These are phyloP conservation scores for Aspergillus hancockii DNA, from an alignment of 495 filamentous ascomycete species.

Conservation along the genomic window DNA sequence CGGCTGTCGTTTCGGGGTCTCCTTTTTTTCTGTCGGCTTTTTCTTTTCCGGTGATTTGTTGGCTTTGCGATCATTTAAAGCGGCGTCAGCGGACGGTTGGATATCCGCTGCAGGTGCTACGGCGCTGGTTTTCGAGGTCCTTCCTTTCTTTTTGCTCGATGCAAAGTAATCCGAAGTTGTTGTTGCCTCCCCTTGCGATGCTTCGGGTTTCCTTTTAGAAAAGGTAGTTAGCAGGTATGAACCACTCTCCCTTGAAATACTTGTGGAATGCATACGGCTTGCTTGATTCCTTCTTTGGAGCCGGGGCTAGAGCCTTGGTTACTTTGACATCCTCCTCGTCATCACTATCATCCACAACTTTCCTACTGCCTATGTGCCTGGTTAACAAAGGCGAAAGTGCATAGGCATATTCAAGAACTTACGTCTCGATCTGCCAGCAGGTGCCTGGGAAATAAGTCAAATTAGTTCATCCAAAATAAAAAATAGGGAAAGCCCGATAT, in stretches of 20 bases:
- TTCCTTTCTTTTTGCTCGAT: conserved; percentile 53
- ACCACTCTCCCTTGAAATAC: background rate
- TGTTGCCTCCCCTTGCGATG: conserved; percentile 52
- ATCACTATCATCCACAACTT: conserved; percentile 75
- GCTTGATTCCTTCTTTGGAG: conserved; percentile 47
- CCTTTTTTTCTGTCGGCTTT: conserved; percentile 23
- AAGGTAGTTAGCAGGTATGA: background rate
- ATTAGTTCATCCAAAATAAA: background rate
- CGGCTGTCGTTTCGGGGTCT: conserved; percentile 30
- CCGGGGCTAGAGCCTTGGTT: conserved; percentile 36
- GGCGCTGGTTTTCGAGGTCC: conserved; percentile 32
- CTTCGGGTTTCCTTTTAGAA: conserved; percentile 45
- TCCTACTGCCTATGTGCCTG: conserved; percentile 55
- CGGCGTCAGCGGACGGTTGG: conserved; percentile 20
- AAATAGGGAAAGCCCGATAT: background rate
- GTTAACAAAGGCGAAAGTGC: conserved; percentile 13
- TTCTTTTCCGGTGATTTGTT: conserved; percentile 26
- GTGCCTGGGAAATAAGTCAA: conserved; percentile 25
- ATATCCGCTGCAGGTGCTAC: conserved; percentile 11
- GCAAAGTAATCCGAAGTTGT: conserved; percentile 64
- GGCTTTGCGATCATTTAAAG: conserved; percentile 28
- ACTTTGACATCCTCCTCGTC: conserved; percentile 58
- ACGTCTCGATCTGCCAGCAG: conserved; percentile 43
- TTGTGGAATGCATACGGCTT: conserved; percentile 34
- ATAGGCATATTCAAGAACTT: conserved; percentile 16